Evolutionary conservation across 2,329 filamentous ascomycete species (phyloP).

Genomic region (Aspergillus aculeatinus): DNA sequence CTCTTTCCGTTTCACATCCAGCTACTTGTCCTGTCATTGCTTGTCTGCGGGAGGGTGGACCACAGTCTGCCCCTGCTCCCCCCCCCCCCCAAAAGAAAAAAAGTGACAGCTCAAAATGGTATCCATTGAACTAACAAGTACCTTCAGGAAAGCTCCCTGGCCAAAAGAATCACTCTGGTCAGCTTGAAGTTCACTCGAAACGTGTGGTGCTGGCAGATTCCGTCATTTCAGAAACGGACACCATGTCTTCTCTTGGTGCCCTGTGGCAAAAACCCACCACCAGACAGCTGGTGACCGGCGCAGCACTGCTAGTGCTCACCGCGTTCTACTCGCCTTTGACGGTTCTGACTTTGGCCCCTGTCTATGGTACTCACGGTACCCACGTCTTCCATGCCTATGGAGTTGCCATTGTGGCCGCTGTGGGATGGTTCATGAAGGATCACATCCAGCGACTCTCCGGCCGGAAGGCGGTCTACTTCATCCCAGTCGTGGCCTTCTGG

Average conservation of each 20-base stretch:
- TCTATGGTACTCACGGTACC: conserved; percentile 82
- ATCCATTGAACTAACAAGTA: neutral
- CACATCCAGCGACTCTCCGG: conserved; percentile 49
- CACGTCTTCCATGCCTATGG: conserved; percentile 68
- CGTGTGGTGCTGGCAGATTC: neutral
- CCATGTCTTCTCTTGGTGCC: conserved; percentile 28
- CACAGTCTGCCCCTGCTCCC: neutral
- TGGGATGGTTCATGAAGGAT: conserved; percentile 70
- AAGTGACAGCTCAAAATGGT: neutral
- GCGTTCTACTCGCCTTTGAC: conserved; percentile 45
- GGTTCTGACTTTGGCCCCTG: conserved; percentile 74
- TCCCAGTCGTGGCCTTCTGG: conserved; percentile 74
- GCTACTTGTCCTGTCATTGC: neutral
- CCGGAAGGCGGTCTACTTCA: conserved; percentile 50
- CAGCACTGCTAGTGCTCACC: conserved; percentile 38
- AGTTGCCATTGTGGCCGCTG: conserved; percentile 64
- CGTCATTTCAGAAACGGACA: conserved; percentile 5
- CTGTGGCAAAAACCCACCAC: conserved; percentile 27
- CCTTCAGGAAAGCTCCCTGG: neutral
- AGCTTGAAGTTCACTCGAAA: neutral
- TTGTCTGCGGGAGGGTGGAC: neutral
- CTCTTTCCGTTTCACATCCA: conserved; percentile 12
- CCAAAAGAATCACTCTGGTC: neutral
- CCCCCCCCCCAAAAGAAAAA: neutral
- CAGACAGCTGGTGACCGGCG: conserved; percentile 27